Evolutionary conservation across 192 early-diverging fungal species (phyloP).

Genomic region (Coemansia brasiliensis): DNA sequence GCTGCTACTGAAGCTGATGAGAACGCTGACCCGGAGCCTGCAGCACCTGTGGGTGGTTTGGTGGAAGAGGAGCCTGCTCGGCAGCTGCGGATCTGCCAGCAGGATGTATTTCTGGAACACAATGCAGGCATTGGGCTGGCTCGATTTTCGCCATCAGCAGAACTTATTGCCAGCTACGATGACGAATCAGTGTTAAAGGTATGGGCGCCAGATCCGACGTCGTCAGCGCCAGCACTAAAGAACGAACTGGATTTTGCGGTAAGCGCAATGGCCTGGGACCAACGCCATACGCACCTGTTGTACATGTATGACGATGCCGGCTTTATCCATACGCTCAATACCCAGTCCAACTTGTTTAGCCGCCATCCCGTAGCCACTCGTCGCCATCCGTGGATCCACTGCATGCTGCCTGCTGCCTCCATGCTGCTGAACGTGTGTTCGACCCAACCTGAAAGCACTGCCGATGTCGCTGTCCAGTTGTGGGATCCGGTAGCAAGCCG

Average conservation of each 20-base stretch:
- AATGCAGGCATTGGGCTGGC: constrained; percentile 48
- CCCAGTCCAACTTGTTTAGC: constrained; percentile 46
- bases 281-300: constrained; percentile 44
- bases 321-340: constrained; percentile 48
- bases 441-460: constrained; percentile 40
- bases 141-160: constrained; percentile 41
- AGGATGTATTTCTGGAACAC: constrained; percentile 55
- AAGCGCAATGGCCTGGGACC: constrained; percentile 52
- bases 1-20: neutral
- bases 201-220: constrained; percentile 46
- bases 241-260: constrained; percentile 52
- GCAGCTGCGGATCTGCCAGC: constrained; percentile 48
- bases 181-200: constrained; percentile 53
- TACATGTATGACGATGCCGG: constrained; percentile 51
- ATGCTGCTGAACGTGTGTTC: constrained; percentile 44
- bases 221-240: constrained; percentile 37
- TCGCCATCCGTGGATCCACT: constrained; percentile 45
- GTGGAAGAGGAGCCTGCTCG: constrained; percentile 27
- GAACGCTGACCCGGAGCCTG: neutral
- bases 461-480: constrained; percentile 33
- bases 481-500: constrained; percentile 49
- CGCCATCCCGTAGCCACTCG: constrained; percentile 28
- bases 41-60: constrained; percentile 11
- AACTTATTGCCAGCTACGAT: constrained; percentile 55
- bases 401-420: constrained; percentile 42